A percentile compares a stretch with the other conserved stretches of the same genome.
Conservation (phyloP, 441 rosid genomes). For the Pelargonium myrrhifolium region DNA sequence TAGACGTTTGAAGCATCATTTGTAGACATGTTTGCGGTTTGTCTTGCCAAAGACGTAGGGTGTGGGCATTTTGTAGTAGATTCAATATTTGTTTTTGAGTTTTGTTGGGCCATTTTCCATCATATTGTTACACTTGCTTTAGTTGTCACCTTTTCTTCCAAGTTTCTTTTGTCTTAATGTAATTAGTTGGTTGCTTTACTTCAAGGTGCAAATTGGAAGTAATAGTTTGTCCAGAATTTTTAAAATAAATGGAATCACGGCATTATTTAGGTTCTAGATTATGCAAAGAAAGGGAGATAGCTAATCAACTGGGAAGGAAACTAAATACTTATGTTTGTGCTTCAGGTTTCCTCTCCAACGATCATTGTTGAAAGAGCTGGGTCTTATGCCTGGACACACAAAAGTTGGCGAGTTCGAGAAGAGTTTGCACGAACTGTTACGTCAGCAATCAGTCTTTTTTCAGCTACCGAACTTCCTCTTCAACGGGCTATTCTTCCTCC, state of each 20-base stretch:
- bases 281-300: no score
- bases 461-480: conserved; percentile 91
- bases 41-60: background rate
- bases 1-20: no score
- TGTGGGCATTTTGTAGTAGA: background rate
- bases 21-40: background rate
- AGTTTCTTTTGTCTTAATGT: no score
- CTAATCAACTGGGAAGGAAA: background rate
- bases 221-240: no score
- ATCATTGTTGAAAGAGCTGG: conserved; percentile 98
- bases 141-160: no score
- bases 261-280: no score
- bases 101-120: no score
- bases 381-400: conserved; percentile 89
- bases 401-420: conserved; percentile 91
- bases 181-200: no score
- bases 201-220: no score
- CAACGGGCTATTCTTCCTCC: conserved; percentile 95
- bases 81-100: no score
- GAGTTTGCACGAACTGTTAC: conserved; percentile 97
- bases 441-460: conserved; percentile 84
- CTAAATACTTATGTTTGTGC: conserved; percentile 10
- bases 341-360: conserved; percentile 94
- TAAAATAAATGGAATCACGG: no score
- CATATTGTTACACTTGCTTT: no score